A percentile compares a stretch with the other conserved stretches of the same genome.
Conservation (phyloP, 2,329 filamentous ascomycete species). For the Colletotrichum horii region DNA sequence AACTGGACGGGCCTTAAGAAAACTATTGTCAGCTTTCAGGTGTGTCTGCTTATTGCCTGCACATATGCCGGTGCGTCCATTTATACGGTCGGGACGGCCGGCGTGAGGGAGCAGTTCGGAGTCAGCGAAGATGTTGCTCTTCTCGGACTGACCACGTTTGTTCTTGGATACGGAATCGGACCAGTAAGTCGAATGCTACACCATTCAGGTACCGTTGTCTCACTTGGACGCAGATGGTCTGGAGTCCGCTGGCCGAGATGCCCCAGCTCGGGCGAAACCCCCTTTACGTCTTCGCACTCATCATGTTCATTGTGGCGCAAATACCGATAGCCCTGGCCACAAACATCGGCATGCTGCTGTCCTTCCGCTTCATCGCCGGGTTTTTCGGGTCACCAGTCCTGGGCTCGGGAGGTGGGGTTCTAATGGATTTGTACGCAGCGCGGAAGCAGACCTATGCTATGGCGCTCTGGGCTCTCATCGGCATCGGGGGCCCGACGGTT, state of each 20-base stretch:
- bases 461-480: neutral
- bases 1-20: constrained; percentile 71
- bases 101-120: constrained; percentile 66
- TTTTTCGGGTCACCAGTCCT: constrained; percentile 23
- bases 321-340: constrained; percentile 19
- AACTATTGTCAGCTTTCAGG: constrained; percentile 66
- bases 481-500: constrained; percentile 8
- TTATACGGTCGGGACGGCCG: constrained; percentile 76
- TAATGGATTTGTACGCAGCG: neutral
- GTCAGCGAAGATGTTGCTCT: constrained; percentile 76
- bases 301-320: constrained; percentile 18
- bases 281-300: constrained; percentile 22
- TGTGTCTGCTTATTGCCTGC: constrained; percentile 44
- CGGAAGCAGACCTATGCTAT: constrained; percentile 14
- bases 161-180: constrained; percentile 81
- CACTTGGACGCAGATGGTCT: neutral
- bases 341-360: constrained; percentile 21
- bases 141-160: constrained; percentile 76
- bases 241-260: constrained; percentile 24
- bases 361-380: constrained; percentile 24
- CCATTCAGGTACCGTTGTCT: neutral
- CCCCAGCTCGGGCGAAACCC: constrained; percentile 22
- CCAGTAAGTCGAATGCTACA: neutral
- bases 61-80: constrained; percentile 53
- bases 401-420: neutral